Base-by-base conservation (phyloP, 2,329 filamentous ascomycete species). In the Calonectria hongkongensis region DNA sequence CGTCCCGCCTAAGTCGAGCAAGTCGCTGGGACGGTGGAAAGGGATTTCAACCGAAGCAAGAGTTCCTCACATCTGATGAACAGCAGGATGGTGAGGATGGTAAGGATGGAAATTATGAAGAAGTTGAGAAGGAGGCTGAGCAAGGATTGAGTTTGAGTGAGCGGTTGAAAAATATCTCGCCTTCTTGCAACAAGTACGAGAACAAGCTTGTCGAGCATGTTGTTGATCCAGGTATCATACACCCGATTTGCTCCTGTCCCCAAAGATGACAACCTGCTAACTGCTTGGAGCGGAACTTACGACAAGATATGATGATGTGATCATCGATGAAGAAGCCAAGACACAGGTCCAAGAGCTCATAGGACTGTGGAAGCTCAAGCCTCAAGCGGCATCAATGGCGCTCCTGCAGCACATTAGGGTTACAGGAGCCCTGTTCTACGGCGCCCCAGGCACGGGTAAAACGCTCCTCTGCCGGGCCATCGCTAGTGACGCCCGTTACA, bases 381-480 rank as follows among this genome's bases (percentile, higher is more conserved):
- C 54, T 0, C 54, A 60, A 12, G 54, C 54, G 3, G 21, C n/a
- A 16, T 60, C 54, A 2, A 27, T 25, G 54, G 18, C n/a, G 12
- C 21, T 60, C 5, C 33, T 60, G 4, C 36, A 41, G n/a, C 54
- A 60, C 8, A 41, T 60, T n/a, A 33, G 36, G 7, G 21, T 60
- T 6, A 39, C 54, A 4, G 54, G 54, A 9, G 54, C 36, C 9
- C n/a, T 60, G 36, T 60, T 60, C 3, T 41, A 60, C 36, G 54
- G 54, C 7, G 13, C 33, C 0, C 54, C 54, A 2, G 54, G 54
- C 21, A 60, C 54, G 15, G 33, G 54, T 7, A 60, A 60, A 25
- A 41, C 54, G 13, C 54, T 60, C 6, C 54, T 60, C 15, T 41
- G 54, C 21, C 13, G 25, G 16, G 54, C 54, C 21, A 60, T 60